Conservation (phyloP, 2,329 filamentous ascomycete species). For the Aspergillus flavus region DNA sequence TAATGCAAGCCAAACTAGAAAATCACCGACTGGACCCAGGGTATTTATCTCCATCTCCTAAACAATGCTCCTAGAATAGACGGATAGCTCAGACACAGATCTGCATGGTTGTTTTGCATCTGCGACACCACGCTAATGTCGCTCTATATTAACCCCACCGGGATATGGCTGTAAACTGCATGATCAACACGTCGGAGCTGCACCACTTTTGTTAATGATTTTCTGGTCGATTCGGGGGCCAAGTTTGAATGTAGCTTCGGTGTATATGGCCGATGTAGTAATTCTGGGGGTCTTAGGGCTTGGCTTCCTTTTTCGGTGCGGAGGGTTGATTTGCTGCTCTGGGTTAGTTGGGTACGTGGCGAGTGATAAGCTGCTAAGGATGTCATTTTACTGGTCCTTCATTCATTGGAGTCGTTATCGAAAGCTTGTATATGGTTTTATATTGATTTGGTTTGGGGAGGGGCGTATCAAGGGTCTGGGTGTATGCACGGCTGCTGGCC, state of each 20-base stretch:
- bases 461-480: not conserved
- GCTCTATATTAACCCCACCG: conserved; percentile 5
- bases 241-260: not conserved
- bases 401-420: not conserved
- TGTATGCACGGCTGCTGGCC: not conserved
- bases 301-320: not conserved
- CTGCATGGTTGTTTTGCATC: not conserved
- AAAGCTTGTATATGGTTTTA: not conserved
- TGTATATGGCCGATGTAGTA: not conserved
- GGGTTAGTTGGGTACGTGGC: not conserved
- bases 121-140: not conserved
- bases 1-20: too few relatives aligned
- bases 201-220: not conserved
- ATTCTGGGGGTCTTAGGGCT: not conserved
- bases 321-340: not conserved
- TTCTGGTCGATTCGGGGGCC: not conserved
- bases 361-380: not conserved
- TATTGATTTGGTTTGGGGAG: not conserved
- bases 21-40: not conserved
- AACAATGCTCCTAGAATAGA: not conserved
- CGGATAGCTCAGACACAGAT: not conserved
- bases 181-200: not conserved
- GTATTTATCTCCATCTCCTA: not conserved
- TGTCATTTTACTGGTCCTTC: not conserved
- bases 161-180: conserved; percentile 6